Base-by-base conservation (phyloP, 2,329 filamentous ascomycete species). In the Claviceps monticola region DNA sequence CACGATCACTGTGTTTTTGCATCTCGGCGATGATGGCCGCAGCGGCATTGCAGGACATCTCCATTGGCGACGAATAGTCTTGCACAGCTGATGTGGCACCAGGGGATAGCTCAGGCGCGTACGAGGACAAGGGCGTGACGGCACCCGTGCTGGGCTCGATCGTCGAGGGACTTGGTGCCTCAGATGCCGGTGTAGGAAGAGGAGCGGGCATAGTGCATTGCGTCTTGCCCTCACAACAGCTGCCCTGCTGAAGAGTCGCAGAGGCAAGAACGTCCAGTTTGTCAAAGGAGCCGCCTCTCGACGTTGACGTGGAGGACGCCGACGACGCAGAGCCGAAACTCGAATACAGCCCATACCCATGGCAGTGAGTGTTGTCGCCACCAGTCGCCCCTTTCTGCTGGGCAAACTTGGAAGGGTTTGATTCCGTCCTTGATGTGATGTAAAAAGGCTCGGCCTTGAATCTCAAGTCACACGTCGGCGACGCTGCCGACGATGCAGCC, bases 1-100 rank as follows among this genome's bases (percentile, higher is more conserved):
- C 55, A 7, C 61, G 49, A 48, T 68, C 60, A 9, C 57, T 54
- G 13, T 64, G 60, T 0, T 67, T 66, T 19, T 70, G 65, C 55
- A 71, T 68, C 23, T 68, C 65, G 17, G 68, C 66, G 16, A 71
- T 68, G 36, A 71, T 67, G 6, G 62, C 59, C 1, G 65, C 65
- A 0, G 65, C 65, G 4, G 62, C 61, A 47, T 61, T 62, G 53
- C 65, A 66, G 2, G 64, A 64, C 65, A 67, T 66, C 46, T 64
- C 61, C 45, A 61, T 57, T 1, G 65, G 62, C 7, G 64, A 65
- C 8, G 54, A 55, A 11, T 57, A 54, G 26, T 51, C 50, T n/a
- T 45, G 50, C 37, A 41, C 46, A 5, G 52, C 42, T 11, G 42
- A 46, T 13, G 39, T 46, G 2, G 58, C 53, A 13, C 43, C 51